Evolutionary conservation across 2,329 filamentous ascomycete genomes (phyloP).

Genomic region (Gremmenia infestans): DNA sequence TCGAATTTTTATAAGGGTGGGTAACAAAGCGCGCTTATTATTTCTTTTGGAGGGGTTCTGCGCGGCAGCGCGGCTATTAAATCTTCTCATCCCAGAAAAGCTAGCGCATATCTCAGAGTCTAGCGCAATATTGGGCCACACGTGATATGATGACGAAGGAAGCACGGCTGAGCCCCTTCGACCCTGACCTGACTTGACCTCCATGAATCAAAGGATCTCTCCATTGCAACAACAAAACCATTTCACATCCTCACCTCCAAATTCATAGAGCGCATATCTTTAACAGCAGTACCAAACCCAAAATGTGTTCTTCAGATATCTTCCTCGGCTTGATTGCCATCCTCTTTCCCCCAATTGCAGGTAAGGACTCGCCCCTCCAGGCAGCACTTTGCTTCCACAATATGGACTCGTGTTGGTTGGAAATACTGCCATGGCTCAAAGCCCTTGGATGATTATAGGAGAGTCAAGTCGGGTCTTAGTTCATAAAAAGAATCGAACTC

Average conservation of each 20-base stretch:
- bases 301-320: slow-evolving; percentile 56
- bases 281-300: not conserved
- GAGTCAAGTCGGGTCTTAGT: not conserved
- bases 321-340: slow-evolving; percentile 62
- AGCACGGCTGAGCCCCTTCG: not conserved
- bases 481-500: too few relatives aligned
- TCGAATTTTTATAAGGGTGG: not conserved
- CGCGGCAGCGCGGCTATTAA: not conserved
- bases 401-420: not conserved
- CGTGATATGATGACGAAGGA: not conserved
- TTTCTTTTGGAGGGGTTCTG: not conserved
- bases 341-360: slow-evolving; percentile 60
- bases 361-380: slow-evolving; percentile 38
- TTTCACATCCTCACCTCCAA: not conserved
- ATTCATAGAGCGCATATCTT: not conserved
- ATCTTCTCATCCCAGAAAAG: too few relatives aligned
- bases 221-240: not conserved
- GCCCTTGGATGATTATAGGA: not conserved
- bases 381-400: not conserved
- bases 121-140: not conserved
- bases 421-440: not conserved
- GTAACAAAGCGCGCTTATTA: not conserved
- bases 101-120: too few relatives aligned
- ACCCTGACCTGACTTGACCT: not conserved
- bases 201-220: not conserved